A percentile compares a stretch with the other conserved stretches of the same genome.
phyloP scores from a whole-genome alignment of 495 filamentous ascomycete genomes.

The Penicillium arizonense region DNA sequence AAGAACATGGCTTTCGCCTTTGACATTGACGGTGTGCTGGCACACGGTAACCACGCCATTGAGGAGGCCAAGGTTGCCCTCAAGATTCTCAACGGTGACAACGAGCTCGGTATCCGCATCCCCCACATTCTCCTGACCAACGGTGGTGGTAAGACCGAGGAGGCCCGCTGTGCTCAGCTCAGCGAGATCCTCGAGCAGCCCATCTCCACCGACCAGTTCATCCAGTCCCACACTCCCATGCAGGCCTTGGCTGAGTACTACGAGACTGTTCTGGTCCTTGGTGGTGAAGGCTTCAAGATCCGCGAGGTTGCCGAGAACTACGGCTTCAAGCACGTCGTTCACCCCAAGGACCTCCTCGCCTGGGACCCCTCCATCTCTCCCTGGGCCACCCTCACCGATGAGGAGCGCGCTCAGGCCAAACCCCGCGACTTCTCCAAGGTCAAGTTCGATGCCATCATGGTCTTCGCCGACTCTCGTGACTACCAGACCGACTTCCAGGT shows the following conservation, averaged over 20 bases:
- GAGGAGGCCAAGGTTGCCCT: conserved; percentile 82
- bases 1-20: conserved; percentile 84
- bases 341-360: conserved; percentile 87
- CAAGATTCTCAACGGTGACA: conserved; percentile 81
- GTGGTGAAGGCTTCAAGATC: conserved; percentile 88
- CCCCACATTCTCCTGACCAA: conserved; percentile 95
- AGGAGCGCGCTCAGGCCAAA: conserved; percentile 65
- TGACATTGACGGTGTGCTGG: conserved; percentile 88
- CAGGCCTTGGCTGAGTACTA: conserved; percentile 81
- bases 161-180: conserved; percentile 77
- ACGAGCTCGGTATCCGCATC: conserved; percentile 79
- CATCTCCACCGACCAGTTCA: conserved; percentile 85
- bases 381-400: conserved; percentile 69
- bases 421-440: conserved; percentile 64
- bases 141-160: conserved; percentile 87
- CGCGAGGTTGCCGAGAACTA: conserved; percentile 81
- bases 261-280: conserved; percentile 79
- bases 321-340: conserved; percentile 85
- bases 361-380: conserved; percentile 79
- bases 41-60: conserved; percentile 76
- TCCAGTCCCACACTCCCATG: conserved; percentile 94
- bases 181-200: conserved; percentile 67
- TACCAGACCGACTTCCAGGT: conserved; percentile 84
- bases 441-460: conserved; percentile 80
- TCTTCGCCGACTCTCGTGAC: conserved; percentile 81